These are phyloP conservation scores for Seiridium cupressi DNA, from an alignment of 2,329 filamentous ascomycete genomes.

Conservation along the genomic window DNA sequence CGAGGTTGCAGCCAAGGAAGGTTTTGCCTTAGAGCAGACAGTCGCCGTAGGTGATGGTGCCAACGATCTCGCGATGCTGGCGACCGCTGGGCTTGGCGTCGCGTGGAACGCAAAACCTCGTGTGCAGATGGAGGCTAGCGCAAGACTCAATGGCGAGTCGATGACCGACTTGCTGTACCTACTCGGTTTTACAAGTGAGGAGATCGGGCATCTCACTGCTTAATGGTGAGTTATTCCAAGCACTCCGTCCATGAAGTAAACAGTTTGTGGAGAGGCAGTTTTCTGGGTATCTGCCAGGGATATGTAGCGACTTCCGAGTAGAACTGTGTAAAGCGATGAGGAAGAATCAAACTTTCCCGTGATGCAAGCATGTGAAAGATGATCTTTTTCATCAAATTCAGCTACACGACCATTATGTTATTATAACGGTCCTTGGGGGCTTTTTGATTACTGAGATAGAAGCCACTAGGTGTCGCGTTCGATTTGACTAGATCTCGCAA, in stretches of 20 bases:
- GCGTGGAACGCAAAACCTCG: constrained; percentile 83
- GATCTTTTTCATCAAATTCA: too few species aligned
- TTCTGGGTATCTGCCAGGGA: too few species aligned
- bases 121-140: constrained; percentile 75
- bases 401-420: too few species aligned
- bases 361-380: too few species aligned
- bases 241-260: background rate
- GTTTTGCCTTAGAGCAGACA: constrained; percentile 62
- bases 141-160: constrained; percentile 68
- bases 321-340: too few species aligned
- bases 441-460: too few species aligned
- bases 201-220: constrained; percentile 49
- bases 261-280: too few species aligned
- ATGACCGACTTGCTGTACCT: constrained; percentile 72
- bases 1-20: constrained; percentile 68
- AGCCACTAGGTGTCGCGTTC: too few species aligned
- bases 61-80: constrained; percentile 81
- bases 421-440: too few species aligned
- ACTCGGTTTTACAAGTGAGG: constrained; percentile 68
- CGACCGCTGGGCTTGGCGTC: constrained; percentile 70
- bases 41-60: constrained; percentile 79
- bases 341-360: too few species aligned
- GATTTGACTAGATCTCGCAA: too few species aligned
- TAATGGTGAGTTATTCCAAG: background rate
- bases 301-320: too few species aligned